These are phyloP conservation scores for Verticillium nonalfalfae DNA, from an alignment of 2,329 filamentous ascomycete genomes.

Conservation along the genomic window DNA sequence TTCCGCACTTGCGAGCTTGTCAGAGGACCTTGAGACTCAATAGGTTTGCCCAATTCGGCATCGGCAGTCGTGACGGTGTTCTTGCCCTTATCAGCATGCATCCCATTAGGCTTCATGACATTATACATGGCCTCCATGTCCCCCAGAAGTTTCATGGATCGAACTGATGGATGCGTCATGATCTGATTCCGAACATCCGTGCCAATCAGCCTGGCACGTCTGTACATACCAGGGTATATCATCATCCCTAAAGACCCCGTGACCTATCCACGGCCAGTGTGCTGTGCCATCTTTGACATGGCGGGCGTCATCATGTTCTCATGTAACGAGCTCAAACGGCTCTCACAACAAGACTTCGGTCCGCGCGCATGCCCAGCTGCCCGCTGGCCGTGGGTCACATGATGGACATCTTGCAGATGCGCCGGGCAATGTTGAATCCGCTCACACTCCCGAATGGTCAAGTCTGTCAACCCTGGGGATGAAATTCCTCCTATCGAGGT, in stretches of 20 bases:
- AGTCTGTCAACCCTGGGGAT: too few species aligned
- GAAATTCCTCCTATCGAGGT: too few species aligned
- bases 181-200: not conserved
- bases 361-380: too few species aligned
- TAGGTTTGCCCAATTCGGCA: too few species aligned
- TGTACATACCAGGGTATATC: not conserved
- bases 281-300: not conserved
- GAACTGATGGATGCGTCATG: not conserved
- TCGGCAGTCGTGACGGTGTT: not conserved
- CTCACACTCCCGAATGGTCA: too few species aligned
- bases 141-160: not conserved
- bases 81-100: not conserved
- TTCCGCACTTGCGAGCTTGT: not conserved
- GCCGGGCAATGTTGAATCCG: not conserved
- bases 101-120: not conserved
- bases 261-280: not conserved
- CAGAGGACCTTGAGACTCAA: too few species aligned
- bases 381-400: not conserved
- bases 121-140: not conserved
- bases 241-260: not conserved
- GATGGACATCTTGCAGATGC: conserved; percentile 7
- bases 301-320: not conserved
- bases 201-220: not conserved
- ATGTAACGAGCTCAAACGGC: not conserved
- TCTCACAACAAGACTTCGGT: not conserved